Base-by-base conservation (phyloP, 75 land plant genomes). In the Pinus taeda region DNA sequence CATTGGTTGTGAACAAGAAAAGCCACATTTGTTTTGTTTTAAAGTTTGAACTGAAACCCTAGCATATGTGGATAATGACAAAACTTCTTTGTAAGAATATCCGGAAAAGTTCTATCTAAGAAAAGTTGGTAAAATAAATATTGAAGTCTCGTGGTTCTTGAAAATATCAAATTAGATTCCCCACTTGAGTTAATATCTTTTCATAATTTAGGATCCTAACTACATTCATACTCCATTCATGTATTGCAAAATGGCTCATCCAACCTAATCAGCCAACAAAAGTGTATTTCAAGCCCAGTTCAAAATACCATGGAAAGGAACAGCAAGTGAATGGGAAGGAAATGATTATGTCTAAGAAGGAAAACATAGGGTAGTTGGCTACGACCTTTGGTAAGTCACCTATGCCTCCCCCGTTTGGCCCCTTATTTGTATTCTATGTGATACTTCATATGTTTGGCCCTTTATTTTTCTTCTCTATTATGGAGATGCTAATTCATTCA, bases 351-450 rank as follows among this genome's bases (percentile, higher is more conserved):
- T 39, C 71, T 37, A 18, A 67, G 22, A 37, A 67, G 71, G 71
- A 33, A 18, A 15, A 18, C 33, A 13, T 15, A 30, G 5, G 9
- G 1, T 13, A 30, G 33, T 5, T 64, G 29, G 66, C 37, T 30
- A 37, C 66, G 29, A 37, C 37, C 18, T 64, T 64, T 30, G 30
- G 66, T 9, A 64, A 67, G 49, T 49, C 71, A 6, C 71, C 71
- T 15, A 66, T 66, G 70, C 70, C 45, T 36, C 70, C 70, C 1
- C 0, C 36, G 45, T 39, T 67, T 37, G 71, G 71, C 9, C 71
- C 71, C 21, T 67, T 67, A n/a, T 67, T 67, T 39, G 39, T 67
- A n/a, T 67, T 67, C 71, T 39, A 67, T 67, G 6, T 67, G 49
- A 9, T 42, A 20, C 18, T 67, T 18, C 21, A 67, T 67, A 67